Evolutionary conservation across 768 basidiomycete genomes (phyloP), one percentile per base, ranked within the genome.

Genomic region (Sporobolomyces pararoseus): DNA sequence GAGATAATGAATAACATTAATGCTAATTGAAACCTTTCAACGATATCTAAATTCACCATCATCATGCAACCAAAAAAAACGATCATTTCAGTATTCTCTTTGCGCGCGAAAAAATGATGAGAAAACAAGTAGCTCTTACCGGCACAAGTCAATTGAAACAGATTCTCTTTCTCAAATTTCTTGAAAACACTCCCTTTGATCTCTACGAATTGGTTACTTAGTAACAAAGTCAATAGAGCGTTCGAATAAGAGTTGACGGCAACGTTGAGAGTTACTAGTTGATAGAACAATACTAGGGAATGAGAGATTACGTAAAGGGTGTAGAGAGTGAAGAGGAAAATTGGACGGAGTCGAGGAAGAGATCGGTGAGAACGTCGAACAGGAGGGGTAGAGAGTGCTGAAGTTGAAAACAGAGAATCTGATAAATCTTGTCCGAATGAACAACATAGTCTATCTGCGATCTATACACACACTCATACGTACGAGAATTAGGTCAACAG

Each of bases 111-210:
- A 9, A 35, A 49, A 3, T 2, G 14, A 14, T 7, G 32, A 54
- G 46, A 19, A n/a, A 23, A 3, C 16, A 71, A 84, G 50, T n/a
- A n/a, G n/a, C n/a, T n/a, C 73, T 2, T 34, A 91, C 91, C 91
- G 72, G 96, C 96, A 75, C 96, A 99, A 54, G 93, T 94, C 68
- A 99, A 94, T 79, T 99, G 96, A 79, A 99, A 97, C 13, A 99
- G 84, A 77, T 90, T 97, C 77, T 99, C 96, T 78, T 97, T 99
- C 78, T 98, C 96, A 76, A 99, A 98, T 78, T 89, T 97, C 81
- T 98, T 99, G 86, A 99, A 99, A 2, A 99, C 96, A 78, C 90
- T 92, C 39, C 95, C 94, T 80, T 99, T 99, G 80, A 98, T 98
- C 80, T 99, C 96, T 39, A 98, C 95, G 76, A 99, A 98, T 79